Conservation (phyloP, 2,329 filamentous ascomycete genomes). For the Cytospora paraplurivora region DNA sequence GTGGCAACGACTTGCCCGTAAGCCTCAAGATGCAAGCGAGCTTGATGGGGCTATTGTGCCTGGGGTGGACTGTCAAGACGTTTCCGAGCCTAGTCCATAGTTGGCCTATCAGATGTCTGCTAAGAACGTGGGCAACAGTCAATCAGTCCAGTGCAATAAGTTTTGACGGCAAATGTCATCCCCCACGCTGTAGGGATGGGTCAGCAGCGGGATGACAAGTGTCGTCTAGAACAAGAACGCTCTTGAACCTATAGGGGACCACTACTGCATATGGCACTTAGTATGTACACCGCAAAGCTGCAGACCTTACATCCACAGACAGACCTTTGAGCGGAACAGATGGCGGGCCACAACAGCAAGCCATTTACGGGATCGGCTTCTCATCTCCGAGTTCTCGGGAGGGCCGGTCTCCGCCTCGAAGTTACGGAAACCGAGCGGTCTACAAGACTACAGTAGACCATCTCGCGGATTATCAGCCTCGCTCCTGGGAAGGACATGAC, state of each 20-base stretch:
- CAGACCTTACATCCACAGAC: not conserved
- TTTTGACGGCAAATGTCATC: not conserved
- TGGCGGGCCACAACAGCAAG: not conserved
- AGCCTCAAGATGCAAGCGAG: not conserved
- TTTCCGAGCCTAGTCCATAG: not conserved
- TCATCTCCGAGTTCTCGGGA: not conserved
- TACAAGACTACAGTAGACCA: not conserved
- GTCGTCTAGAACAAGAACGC: not conserved
- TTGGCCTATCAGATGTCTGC: not conserved
- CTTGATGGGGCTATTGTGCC: not conserved
- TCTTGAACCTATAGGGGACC: not conserved
- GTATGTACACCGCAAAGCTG: not conserved
- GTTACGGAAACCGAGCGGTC: not conserved
- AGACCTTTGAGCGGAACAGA: not conserved
- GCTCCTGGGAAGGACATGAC: not conserved
- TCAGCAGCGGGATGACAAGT: not conserved
- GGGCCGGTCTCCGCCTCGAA: not conserved
- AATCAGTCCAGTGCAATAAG: no score
- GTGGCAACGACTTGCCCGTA: not conserved
- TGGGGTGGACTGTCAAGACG: not conserved
- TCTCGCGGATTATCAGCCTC: not conserved
- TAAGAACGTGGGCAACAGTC: not conserved
- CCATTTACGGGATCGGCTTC: not conserved
- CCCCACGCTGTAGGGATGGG: no score
- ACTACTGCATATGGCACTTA: not conserved